Evolutionary conservation across 2,329 filamentous ascomycete species (phyloP), one percentile per base, ranked within the genome.

Genomic region (Diaporthe citri): DNA sequence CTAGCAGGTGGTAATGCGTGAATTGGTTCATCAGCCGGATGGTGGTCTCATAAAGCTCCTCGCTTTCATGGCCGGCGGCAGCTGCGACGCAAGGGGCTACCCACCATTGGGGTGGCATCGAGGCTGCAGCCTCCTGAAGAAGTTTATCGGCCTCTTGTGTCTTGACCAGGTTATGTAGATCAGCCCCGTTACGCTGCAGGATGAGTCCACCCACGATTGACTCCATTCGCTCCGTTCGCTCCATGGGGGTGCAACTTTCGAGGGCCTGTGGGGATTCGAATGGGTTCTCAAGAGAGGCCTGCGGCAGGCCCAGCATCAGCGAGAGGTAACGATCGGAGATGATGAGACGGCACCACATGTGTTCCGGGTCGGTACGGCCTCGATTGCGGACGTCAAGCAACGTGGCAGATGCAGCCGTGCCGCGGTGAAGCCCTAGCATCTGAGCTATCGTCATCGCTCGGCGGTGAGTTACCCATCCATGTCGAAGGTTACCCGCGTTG

Each of bases 281-380:
- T 22, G 48, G 66, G 28, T 75, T 77, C 36, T 84, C 82, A 10
- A 76, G 69, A 4, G 80, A 77, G n/a, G 82, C 83, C 56, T 85
- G 85, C 1, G 86, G 85, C 4, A 89, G 80, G 12, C 87, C 87
- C 0, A 89, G 79, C 79, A 88, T 83, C 31, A 89, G 77, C 4
- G 83, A 88, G 3, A 90, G 81, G 62, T 87, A 87, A 1, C 87
- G 85, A 71, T 90, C 88, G 3, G 82, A 79, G 13, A 80, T 80
- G 1, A 88, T 78, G 0, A 90, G 80, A 9, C 85, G 85, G 71
- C 84, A 86, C 88, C 87, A 89, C 76, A 88, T 79, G 52, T 82
- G 80, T 46, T 82, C 81, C 0, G 83, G 81, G 28, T 83, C 77
- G 4, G 85, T 78, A n/a, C 78, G 74, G 3, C 60, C 64, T 25